These are phyloP conservation scores for Penicillium nucicola DNA, from an alignment of 495 filamentous ascomycete genomes.

Conservation along the genomic window DNA sequence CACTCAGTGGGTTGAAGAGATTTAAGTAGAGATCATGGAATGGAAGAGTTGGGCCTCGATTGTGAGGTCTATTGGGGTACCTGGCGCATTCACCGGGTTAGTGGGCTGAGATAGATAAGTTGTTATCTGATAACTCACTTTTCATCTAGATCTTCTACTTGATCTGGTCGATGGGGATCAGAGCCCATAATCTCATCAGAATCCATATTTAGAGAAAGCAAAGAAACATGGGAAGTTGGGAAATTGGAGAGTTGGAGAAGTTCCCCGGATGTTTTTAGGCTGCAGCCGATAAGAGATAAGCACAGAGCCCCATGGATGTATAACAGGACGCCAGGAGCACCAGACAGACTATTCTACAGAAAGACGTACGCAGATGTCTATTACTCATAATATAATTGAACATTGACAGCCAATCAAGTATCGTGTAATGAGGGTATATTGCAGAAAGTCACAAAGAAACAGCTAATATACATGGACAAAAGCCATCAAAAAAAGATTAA, in stretches of 20 bases:
- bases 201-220: constrained; percentile 35
- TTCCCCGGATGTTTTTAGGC: constrained; percentile 29
- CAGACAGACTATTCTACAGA: no score
- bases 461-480: neutral
- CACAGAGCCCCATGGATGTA: constrained; percentile 13
- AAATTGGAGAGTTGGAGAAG: constrained; percentile 5
- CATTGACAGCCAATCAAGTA: neutral
- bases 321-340: no score
- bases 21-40: constrained; percentile 75
- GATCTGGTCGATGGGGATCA: constrained; percentile 25
- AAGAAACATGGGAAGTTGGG: constrained; percentile 21
- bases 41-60: constrained; percentile 72
- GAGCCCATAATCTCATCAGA: constrained; percentile 39
- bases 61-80: constrained; percentile 82
- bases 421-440: neutral
- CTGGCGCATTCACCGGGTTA: constrained; percentile 38
- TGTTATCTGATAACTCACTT: constrained; percentile 45
- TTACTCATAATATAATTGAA: neutral
- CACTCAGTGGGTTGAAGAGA: constrained; percentile 84
- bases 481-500: neutral
- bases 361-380: no score
- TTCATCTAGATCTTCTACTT: constrained; percentile 57
- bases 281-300: constrained; percentile 31
- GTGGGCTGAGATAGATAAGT: neutral
- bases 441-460: neutral